Base-by-base conservation (phyloP, 768 basidiomycete species). In the Agrocybe praecox region DNA sequence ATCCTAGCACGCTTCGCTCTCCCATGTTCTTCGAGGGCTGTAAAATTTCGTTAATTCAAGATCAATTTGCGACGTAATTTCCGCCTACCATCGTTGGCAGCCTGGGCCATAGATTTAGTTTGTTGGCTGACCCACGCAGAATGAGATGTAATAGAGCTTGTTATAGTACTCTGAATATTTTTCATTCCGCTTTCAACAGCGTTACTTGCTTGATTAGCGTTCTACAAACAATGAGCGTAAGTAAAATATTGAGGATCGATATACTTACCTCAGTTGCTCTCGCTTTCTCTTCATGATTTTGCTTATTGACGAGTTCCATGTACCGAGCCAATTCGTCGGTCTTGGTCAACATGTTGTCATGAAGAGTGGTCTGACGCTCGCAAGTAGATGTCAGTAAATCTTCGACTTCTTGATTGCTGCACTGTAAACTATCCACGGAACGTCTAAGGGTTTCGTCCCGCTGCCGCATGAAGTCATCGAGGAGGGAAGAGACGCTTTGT, bases 401-500 rank as follows among this genome's bases (percentile, higher is more conserved):
- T 61, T 88, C 80, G 1, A 80, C 83, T 54, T 81, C 74, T 18
- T 64, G 67, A 60, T 94, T 92, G 46, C 78, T 83, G 21, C 75
- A 74, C 34, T 81, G 78, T 22, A 91, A 72, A 42, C 72, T 67
- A 1, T 73, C 74, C 49, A 92, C 76, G 1, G 84, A 80, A 23
- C 84, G 82, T 40, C 80, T 78, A 51, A 94, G 73, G 18, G 83
- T 83, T 15, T 78, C 75, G 66, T 95, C 89, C 24, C 90, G 83
- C 46, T 87, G 80, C 43, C 80, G 72, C 26, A 87, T 80, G 69
- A 89, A 96, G 23, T 83, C 87, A 11, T 82, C 85, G 2, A 97
- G 73, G 61, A 95, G 76, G 3, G 77, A 76, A 0, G 90, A 89
- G 49, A 96, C 79, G 36, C 86, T 87, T 42, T 88, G 81, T n/a